A percentile compares a stretch with the other conserved stretches of the same genome.
Conservation (phyloP, 2,329 filamentous ascomycete species). For the Diaporthe citriasiana region DNA sequence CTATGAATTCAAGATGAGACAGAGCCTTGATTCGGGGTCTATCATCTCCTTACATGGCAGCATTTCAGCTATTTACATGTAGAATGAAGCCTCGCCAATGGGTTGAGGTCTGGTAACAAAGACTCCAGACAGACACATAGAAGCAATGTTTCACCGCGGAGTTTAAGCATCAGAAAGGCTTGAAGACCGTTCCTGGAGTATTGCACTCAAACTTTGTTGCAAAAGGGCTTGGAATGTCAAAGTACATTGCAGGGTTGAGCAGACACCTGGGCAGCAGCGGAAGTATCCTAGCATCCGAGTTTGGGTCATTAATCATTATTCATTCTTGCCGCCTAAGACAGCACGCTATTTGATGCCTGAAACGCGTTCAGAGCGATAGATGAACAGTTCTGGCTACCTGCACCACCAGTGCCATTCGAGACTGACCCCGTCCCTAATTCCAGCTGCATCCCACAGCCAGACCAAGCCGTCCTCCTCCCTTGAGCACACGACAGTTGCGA, state of each 20-base stretch:
- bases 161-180: neutral
- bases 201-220: neutral
- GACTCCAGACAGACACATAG: neutral
- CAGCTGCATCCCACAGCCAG: conserved; percentile 37
- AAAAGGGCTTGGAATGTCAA: neutral
- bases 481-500: conserved; percentile 29
- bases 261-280: too few relatives aligned
- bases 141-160: neutral
- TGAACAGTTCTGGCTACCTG: conserved; percentile 21
- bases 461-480: conserved; percentile 8
- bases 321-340: neutral
- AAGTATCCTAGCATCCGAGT: neutral
- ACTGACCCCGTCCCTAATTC: conserved; percentile 1
- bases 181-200: neutral
- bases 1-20: too few relatives aligned
- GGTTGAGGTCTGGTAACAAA: neutral
- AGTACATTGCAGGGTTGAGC: neutral
- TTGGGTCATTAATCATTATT: conserved; percentile 23
- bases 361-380: conserved; percentile 32
- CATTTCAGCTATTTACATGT: too few relatives aligned
- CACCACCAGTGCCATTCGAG: neutral
- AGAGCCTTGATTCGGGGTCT: too few relatives aligned
- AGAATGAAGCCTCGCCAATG: neutral
- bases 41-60: too few relatives aligned
- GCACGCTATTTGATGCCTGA: neutral